Evolutionary conservation across 1,139 yeast species (phyloP).

Genomic region (Pichiaceae sp.): DNA sequence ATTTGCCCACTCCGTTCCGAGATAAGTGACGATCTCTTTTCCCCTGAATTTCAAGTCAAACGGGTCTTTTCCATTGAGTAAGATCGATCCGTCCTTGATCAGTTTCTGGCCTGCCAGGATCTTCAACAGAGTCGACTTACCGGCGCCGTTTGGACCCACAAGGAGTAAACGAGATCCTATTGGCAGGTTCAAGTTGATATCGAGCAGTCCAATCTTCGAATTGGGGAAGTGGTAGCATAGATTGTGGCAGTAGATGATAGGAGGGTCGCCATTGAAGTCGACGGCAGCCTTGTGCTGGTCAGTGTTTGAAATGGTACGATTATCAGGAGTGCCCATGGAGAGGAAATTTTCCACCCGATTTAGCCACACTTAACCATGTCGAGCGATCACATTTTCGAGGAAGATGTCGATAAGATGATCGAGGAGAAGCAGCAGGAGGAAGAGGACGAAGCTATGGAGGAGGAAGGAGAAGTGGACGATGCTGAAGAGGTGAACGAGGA

Average conservation of each 20-base stretch:
- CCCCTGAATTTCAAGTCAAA: constrained; percentile 44
- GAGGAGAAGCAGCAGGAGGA: constrained; percentile 7
- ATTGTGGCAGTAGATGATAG: constrained; percentile 21
- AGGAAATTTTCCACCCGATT: background rate
- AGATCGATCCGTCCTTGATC: constrained; percentile 60
- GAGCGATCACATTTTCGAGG: constrained; percentile 12
- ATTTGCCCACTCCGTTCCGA: constrained; percentile 97
- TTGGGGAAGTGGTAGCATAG: constrained; percentile 65
- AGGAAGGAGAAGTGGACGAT: constrained; percentile 14
- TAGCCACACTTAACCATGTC: background rate
- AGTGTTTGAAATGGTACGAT: background rate
- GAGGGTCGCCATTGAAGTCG: background rate
- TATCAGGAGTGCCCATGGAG: background rate
- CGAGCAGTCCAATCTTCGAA: constrained; percentile 58
- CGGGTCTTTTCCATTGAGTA: constrained; percentile 80
- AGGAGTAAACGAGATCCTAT: constrained; percentile 71
- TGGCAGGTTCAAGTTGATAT: constrained; percentile 52
- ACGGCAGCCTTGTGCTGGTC: background rate
- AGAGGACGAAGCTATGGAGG: constrained; percentile 11
- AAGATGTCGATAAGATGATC: constrained; percentile 16
- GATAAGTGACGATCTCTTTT: constrained; percentile 58
- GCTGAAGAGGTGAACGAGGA: constrained; percentile 9
- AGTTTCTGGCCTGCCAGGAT: constrained; percentile 88
- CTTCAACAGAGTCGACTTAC: constrained; percentile 80
- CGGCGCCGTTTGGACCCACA: constrained; percentile 96